Evolutionary conservation across 2,329 filamentous ascomycete species (phyloP).

Genomic region (Tolypocladium album): DNA sequence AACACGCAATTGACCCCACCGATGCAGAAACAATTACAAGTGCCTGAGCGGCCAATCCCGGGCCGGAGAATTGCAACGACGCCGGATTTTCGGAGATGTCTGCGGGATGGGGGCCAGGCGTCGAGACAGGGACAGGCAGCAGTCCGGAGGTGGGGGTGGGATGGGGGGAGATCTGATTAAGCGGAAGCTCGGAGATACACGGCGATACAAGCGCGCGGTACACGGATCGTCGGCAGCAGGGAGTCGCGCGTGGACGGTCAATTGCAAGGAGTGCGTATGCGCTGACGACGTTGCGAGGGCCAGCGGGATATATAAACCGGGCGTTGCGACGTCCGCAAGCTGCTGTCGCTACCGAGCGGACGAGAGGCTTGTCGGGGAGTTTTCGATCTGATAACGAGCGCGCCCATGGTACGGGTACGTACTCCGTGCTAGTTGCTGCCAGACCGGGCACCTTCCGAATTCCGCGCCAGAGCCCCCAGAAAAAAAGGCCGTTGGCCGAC

Average conservation of each 20-base stretch:
- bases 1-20: no score
- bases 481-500: neutral
- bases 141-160: neutral
- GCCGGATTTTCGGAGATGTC: neutral
- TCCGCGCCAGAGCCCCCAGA: neutral
- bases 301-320: neutral
- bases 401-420: neutral
- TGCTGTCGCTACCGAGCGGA: neutral
- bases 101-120: neutral
- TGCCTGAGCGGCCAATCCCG: neutral
- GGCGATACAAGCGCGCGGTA: neutral
- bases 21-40: neutral
- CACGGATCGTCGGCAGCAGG: neutral
- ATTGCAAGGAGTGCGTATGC: neutral
- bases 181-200: constrained; percentile 8
- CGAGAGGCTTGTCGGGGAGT: neutral
- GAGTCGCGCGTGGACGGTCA: neutral
- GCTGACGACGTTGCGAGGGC: neutral
- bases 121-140: neutral
- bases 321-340: neutral
- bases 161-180: neutral
- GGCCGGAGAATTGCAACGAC: neutral
- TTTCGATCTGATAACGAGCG: constrained; percentile 2
- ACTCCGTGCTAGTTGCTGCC: neutral
- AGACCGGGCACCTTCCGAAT: neutral